phyloP scores from a whole-genome alignment of 2,329 filamentous ascomycete genomes.

The Xylaria sp. region DNA sequence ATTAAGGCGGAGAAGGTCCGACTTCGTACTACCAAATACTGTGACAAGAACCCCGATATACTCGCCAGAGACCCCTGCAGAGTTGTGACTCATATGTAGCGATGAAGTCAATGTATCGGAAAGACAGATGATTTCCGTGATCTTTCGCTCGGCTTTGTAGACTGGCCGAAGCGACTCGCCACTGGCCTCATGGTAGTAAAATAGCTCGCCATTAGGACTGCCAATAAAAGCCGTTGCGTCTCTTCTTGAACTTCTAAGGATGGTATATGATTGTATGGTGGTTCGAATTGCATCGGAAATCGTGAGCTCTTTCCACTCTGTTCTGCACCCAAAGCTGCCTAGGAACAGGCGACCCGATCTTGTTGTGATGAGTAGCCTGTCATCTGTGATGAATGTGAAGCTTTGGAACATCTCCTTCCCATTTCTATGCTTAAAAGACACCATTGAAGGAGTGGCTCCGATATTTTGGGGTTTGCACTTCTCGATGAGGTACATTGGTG shows the following conservation, averaged over 20 bases:
- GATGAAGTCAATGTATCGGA: slow-evolving; percentile 22
- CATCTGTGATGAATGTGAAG: slow-evolving; percentile 65
- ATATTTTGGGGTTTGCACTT: slow-evolving; percentile 14
- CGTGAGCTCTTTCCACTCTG: slow-evolving; percentile 51
- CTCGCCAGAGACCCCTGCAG: not conserved
- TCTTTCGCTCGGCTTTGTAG: slow-evolving; percentile 51
- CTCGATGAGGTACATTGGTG: slow-evolving; percentile 31
- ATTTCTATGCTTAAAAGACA: slow-evolving; percentile 41
- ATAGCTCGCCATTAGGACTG: slow-evolving; percentile 55
- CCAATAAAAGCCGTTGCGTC: slow-evolving; percentile 53
- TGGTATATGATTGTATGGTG: slow-evolving; percentile 54
- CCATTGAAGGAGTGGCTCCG: not conserved
- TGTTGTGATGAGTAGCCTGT: slow-evolving; percentile 61
- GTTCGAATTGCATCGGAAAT: slow-evolving; percentile 42
- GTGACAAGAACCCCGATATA: slow-evolving; percentile 50
- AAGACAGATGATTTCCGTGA: slow-evolving; percentile 57
- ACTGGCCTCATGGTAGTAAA: slow-evolving; percentile 46
- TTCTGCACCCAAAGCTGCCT: slow-evolving; percentile 43
- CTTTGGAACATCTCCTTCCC: slow-evolving; percentile 58
- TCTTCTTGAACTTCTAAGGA: slow-evolving; percentile 48
- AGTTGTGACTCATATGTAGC: slow-evolving; percentile 4
- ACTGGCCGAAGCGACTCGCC: slow-evolving; percentile 42
- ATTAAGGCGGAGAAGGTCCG: slow-evolving; percentile 50
- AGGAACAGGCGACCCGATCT: slow-evolving; percentile 65
- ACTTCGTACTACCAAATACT: slow-evolving; percentile 52